phyloP scores from a whole-genome alignment of 2,329 filamentous ascomycete genomes.

The Gremmenia infestans region DNA sequence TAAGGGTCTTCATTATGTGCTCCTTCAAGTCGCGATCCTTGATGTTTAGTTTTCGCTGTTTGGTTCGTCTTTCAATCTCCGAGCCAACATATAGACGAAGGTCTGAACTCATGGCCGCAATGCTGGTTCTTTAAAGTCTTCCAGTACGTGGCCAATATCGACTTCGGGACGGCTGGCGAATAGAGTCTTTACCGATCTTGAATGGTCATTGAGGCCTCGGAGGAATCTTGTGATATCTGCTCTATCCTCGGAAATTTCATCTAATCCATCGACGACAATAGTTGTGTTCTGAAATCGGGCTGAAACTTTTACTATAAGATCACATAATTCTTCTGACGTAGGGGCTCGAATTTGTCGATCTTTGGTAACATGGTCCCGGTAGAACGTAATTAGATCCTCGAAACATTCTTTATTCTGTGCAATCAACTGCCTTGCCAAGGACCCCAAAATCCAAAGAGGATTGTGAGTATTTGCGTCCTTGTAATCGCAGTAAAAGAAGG shows the following conservation, averaged over 20 bases:
- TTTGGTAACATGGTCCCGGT: neutral
- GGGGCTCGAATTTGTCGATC: neutral
- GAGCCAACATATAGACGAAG: conserved; percentile 7
- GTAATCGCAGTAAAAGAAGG: conserved; percentile 31
- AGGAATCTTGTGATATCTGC: conserved; percentile 6
- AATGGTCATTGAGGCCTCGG: conserved; percentile 1
- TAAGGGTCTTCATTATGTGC: conserved; percentile 13
- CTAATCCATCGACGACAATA: conserved; percentile 29
- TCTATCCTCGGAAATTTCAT: conserved; percentile 22
- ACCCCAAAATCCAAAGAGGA: conserved; percentile 21
- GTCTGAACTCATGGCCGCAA: conserved; percentile 14
- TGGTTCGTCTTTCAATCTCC: conserved; percentile 10
- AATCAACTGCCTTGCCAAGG: conserved; percentile 26
- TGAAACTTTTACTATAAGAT: conserved; percentile 2
- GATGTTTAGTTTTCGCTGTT: conserved; percentile 4
- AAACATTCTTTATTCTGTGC: conserved; percentile 23
- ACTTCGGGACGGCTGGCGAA: conserved; percentile 12
- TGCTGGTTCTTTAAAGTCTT: neutral
- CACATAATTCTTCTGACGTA: conserved; percentile 1
- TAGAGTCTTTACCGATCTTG: conserved; percentile 11
- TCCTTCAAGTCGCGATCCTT: conserved; percentile 9
- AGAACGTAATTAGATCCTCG: conserved; percentile 9
- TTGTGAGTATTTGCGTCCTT: conserved; percentile 20
- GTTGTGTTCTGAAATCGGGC: conserved; percentile 12
- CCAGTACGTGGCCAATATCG: conserved; percentile 7